These are phyloP conservation scores for Pseudopithomyces chartarum DNA, from an alignment of 2,329 filamentous ascomycete species.

Conservation along the genomic window DNA sequence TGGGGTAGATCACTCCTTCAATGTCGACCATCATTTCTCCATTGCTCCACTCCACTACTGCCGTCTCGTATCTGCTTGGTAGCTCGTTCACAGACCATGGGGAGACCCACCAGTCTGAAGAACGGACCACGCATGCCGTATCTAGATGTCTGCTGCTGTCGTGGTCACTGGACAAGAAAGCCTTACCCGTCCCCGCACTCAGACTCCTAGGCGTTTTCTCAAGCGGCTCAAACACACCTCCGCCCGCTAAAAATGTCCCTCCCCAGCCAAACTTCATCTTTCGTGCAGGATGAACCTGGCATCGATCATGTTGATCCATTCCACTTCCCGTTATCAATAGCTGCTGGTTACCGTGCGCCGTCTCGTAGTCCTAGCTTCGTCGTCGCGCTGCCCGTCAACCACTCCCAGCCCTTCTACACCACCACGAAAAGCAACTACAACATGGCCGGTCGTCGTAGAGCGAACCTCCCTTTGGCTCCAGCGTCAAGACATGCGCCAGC, in stretches of 20 bases:
- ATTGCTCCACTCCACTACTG: background rate
- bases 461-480: background rate
- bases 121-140: background rate
- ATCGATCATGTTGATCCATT: conserved; percentile 19
- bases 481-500: background rate
- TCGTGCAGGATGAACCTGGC: conserved; percentile 10
- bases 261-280: background rate
- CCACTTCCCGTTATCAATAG: conserved; percentile 24
- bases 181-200: conserved; percentile 18
- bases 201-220: conserved; percentile 5
- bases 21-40: conserved; percentile 2
- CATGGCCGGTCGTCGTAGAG: background rate
- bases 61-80: background rate
- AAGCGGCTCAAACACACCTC: conserved; percentile 6
- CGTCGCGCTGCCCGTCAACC: background rate
- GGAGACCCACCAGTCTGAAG: background rate
- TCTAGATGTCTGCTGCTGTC: background rate
- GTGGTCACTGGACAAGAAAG: conserved; percentile 1
- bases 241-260: conserved; percentile 1
- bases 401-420: background rate
- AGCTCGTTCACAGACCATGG: background rate
- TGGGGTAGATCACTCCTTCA: conserved; percentile 8
- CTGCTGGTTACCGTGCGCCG: background rate
- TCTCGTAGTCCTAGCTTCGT: background rate
- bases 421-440: conserved; percentile 3